Evolutionary conservation across 225 moss, liverwort and hornwort species (phyloP), one percentile per base, ranked within the genome.

Genomic region (Lunularia cruciata): DNA sequence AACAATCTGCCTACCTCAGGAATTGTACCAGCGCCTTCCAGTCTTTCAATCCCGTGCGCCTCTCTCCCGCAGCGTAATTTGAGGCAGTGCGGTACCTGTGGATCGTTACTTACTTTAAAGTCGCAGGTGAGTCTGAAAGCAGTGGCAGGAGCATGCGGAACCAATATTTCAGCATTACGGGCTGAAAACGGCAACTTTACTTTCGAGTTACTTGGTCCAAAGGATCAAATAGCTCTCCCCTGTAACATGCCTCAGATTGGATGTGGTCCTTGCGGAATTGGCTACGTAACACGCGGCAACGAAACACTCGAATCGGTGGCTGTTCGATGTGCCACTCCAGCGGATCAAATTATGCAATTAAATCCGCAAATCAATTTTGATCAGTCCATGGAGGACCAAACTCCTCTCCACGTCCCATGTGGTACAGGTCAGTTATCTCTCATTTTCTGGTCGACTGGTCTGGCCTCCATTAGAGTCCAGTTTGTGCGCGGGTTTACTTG

Each of bases 61-160:
- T 8, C 31, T n/a, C 43, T 46, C 20, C 64, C 64, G 15, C 3
- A 0, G 8, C 39, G 42, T 16, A 64, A 45, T 23, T 45, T 39
- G 16, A 22, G 43, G 5, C 13, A 64, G 8, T 64, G 64, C 39
- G 39, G 42, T 42, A 27, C 22, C 12, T 64, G 64, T 45, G 64
- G 64, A 28, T 64, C 64, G n/a, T 40, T 28, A 1, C 16, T 64
- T 28, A 64, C 64, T 2, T 46, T 64, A 40, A 8, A 20, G 26
- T 40, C 64, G 35, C 42, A 64, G 39, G 64, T 64, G 23, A 28
- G 20, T 13, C 6, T 64, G 35, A 42, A 46, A 18, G 18, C 3
- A 23, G 22, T 64, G 3, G 64, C 64, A 46, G 64, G 64, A 64
- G 45, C 64, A 40, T 64, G 64, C 20, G 45, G 9, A 40, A 64